These are phyloP conservation scores for Leishmania guyanensis DNA, from an alignment of 208 protist genomes.

Conservation along the genomic window DNA sequence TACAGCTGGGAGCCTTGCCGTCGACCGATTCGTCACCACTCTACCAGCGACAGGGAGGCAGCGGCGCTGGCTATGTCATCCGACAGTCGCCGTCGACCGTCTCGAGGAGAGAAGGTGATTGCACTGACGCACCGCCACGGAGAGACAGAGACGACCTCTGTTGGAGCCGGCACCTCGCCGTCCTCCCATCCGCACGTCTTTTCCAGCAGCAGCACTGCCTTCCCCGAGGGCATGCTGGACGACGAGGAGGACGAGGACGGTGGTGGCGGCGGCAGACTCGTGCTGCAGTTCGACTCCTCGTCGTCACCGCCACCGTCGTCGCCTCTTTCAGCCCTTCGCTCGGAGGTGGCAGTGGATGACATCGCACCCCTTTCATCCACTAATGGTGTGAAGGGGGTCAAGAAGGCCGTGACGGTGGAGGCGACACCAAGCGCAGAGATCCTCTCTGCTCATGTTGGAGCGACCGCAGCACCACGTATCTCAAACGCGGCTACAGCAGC, in stretches of 20 bases:
- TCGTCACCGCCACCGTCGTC: constrained; percentile 7
- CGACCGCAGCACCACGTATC: constrained; percentile 5
- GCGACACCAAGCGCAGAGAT: neutral
- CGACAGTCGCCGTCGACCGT: neutral
- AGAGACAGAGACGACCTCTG: neutral
- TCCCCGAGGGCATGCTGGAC: neutral
- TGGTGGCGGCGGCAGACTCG: neutral
- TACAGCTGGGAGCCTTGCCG: constrained; percentile 15
- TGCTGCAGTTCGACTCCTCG: constrained; percentile 27
- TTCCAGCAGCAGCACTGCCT: constrained; percentile 1
- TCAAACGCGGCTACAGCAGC: neutral
- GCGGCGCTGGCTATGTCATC: neutral
- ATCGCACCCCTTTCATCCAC: neutral
- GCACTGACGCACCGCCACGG: neutral
- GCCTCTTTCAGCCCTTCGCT: neutral
- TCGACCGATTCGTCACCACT: neutral
- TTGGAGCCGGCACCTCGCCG: neutral
- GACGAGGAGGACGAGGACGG: neutral
- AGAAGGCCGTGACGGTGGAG: neutral
- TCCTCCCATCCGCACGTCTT: neutral
- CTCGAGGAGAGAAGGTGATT: neutral
- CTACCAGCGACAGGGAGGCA: neutral
- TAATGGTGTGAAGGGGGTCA: neutral
- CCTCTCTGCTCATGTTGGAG: neutral
- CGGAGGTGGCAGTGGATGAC: neutral